Evolutionary conservation across 371 early-diverging fungal genomes (phyloP).

Genomic region (Mucor mucedo): DNA sequence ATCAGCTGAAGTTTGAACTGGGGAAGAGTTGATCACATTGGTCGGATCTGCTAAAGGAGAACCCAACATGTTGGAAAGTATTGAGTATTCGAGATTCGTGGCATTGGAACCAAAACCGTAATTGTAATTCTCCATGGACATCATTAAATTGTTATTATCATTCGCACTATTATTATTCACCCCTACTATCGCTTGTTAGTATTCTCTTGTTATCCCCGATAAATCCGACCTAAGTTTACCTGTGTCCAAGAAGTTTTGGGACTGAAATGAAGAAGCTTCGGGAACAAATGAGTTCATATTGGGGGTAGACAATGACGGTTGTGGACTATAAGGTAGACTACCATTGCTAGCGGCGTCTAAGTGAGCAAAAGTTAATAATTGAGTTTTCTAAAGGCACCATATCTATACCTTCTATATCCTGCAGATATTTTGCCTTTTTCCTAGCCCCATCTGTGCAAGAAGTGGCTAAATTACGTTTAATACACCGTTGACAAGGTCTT

Average conservation of each 20-base stretch:
- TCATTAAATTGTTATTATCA: not conserved
- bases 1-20: slow-evolving; percentile 8
- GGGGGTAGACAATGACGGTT: slow-evolving; percentile 21
- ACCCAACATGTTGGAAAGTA: slow-evolving; percentile 82
- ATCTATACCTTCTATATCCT: slow-evolving; percentile 50
- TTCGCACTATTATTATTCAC: not conserved
- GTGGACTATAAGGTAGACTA: slow-evolving; percentile 22
- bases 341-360: slow-evolving; percentile 10
- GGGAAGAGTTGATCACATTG: not conserved
- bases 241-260: slow-evolving; percentile 21
- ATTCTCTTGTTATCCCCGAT: not conserved
- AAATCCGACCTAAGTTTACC: slow-evolving; percentile 8
- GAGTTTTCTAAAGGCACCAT: not conserved
- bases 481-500: slow-evolving; percentile 84
- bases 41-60: slow-evolving; percentile 30
- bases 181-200: not conserved
- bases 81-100: slow-evolving; percentile 86
- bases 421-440: slow-evolving; percentile 86
- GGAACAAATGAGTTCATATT: slow-evolving; percentile 18
- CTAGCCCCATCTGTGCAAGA: slow-evolving; percentile 80
- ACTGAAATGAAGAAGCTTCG: slow-evolving; percentile 15
- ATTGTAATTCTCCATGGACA: slow-evolving; percentile 28
- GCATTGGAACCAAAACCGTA: slow-evolving; percentile 84
- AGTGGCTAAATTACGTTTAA: slow-evolving; percentile 72
- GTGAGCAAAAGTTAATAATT: not conserved